These are phyloP conservation scores for Annulohypoxylon moriforme DNA, from an alignment of 495 filamentous ascomycete genomes.

Conservation along the genomic window DNA sequence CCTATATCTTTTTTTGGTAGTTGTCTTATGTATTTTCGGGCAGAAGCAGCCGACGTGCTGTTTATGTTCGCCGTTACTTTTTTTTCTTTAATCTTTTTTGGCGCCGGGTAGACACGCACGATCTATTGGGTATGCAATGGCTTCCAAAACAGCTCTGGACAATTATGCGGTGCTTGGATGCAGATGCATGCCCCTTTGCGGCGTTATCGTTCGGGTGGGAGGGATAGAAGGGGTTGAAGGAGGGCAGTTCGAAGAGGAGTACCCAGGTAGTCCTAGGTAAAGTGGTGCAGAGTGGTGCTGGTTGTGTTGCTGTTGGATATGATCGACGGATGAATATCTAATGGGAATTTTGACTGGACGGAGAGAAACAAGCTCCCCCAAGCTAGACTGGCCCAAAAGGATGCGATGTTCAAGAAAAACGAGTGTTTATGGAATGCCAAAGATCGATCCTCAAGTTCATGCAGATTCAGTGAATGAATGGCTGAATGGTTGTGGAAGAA, in stretches of 20 bases:
- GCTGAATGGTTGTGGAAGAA: constrained; percentile 29
- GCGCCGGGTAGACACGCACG: constrained; percentile 43
- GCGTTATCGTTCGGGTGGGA: constrained; percentile 51
- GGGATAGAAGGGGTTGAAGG: constrained; percentile 34
- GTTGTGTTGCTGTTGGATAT: constrained; percentile 23
- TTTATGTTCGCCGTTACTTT: constrained; percentile 25
- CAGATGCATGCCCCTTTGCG: constrained; percentile 49
- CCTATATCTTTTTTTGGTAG: constrained; percentile 19
- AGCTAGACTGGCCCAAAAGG: constrained; percentile 22
- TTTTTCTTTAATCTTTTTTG: constrained; percentile 31
- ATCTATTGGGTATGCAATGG: constrained; percentile 46
- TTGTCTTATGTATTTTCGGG: constrained; percentile 38
- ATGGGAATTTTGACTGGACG: constrained; percentile 22
- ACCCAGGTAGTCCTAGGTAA: background rate
- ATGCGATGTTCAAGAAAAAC: constrained; percentile 35
- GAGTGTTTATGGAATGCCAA: constrained; percentile 33
- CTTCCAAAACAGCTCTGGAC: constrained; percentile 46
- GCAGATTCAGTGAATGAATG: constrained; percentile 32
- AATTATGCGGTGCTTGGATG: constrained; percentile 49
- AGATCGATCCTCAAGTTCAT: constrained; percentile 41
- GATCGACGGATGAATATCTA: constrained; percentile 27
- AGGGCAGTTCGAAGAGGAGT: constrained; percentile 36
- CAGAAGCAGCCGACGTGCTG: constrained; percentile 40
- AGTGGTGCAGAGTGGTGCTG: background rate
- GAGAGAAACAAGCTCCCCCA: constrained; percentile 27